phyloP scores from a whole-genome alignment of 1,284 basidiomycete genomes.

The Trametes hirsuta region DNA sequence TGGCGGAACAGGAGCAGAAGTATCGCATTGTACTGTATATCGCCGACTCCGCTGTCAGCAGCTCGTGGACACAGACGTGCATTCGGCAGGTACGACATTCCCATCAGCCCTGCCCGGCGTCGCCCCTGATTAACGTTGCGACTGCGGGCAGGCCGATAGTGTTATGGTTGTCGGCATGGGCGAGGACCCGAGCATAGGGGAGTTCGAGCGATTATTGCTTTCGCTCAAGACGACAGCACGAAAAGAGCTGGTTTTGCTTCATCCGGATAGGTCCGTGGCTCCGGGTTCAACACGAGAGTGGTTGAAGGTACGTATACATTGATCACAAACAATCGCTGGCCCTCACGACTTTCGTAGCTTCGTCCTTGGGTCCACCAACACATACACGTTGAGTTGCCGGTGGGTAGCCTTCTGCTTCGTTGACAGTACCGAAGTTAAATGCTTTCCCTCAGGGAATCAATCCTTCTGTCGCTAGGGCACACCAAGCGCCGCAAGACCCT shows the following conservation, averaged over 20 bases:
- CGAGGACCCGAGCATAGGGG: slow-evolving; percentile 87
- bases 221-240: slow-evolving; percentile 97
- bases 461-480: slow-evolving; percentile 63
- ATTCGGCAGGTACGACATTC: slow-evolving; percentile 75
- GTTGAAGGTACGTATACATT: slow-evolving; percentile 72
- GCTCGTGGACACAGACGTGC: slow-evolving; percentile 97
- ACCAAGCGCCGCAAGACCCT: slow-evolving; percentile 71
- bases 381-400: slow-evolving; percentile 87
- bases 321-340: no score
- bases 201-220: slow-evolving; percentile 90
- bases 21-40: slow-evolving; percentile 93
- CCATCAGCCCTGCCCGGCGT: background rate
- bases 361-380: slow-evolving; percentile 96
- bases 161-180: slow-evolving; percentile 96
- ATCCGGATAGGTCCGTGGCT: slow-evolving; percentile 87
- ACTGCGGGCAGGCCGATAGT: slow-evolving; percentile 77
- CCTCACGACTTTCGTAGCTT: slow-evolving; percentile 50
- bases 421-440: background rate
- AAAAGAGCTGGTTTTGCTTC: slow-evolving; percentile 94
- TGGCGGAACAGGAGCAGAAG: slow-evolving; percentile 93
- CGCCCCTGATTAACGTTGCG: background rate
- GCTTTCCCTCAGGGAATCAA: slow-evolving; percentile 55
- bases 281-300: slow-evolving; percentile 95
- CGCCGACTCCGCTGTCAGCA: slow-evolving; percentile 89
- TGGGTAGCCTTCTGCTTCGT: slow-evolving; percentile 37